Base-by-base conservation (phyloP, 176 grass and related monocot species). In the Aegilops longissima region DNA sequence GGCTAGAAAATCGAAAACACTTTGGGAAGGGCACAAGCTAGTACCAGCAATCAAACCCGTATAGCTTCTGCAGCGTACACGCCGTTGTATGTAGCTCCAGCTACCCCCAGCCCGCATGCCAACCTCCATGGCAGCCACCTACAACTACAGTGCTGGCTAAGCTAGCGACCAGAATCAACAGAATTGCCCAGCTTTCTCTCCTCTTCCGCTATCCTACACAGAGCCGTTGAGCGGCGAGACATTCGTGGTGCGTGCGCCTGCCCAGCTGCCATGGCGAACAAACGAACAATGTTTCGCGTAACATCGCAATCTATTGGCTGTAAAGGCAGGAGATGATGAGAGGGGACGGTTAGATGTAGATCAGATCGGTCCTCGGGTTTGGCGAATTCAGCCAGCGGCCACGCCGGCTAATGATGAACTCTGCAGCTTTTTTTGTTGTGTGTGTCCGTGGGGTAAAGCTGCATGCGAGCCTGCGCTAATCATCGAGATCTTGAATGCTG, bases 401-500 rank as follows among this genome's bases (percentile, higher is more conserved):
- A 82, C 86, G 67, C 71, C 24, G 27, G 10, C 79, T 78, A 61
- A 88, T 83, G 63, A 88, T 88, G 73, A 36, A 70, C 49, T 20
- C 33, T 38, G 20, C 73, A 71, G 86, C 73, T 6, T 88, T 88
- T 78, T 70, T 52, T 52, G 5, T 18, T 54, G 51, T 54, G 51
- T 40, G 47, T 59, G 73, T 66, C 21, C 34, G 44, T 71, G 65
- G 64, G 33, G 56, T 67, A 87, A 82, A 87, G 79, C 73, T 36
- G 64, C 80, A 25, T 35, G 51, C 27, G 40, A 61, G 64, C 65
- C 29, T 13, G 80, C 30, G 12, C 49, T 66, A 78, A 83, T 83
- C 80, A 83, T 88, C 63, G 14, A 88, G 65, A 84, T 71, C 73
- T 88, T 84, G 81, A 88, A 88, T 17, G 52, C 45, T 12, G 8